These are phyloP conservation scores for Globisporangium splendens DNA, from an alignment of 352 stramenopile species.

Conservation along the genomic window DNA sequence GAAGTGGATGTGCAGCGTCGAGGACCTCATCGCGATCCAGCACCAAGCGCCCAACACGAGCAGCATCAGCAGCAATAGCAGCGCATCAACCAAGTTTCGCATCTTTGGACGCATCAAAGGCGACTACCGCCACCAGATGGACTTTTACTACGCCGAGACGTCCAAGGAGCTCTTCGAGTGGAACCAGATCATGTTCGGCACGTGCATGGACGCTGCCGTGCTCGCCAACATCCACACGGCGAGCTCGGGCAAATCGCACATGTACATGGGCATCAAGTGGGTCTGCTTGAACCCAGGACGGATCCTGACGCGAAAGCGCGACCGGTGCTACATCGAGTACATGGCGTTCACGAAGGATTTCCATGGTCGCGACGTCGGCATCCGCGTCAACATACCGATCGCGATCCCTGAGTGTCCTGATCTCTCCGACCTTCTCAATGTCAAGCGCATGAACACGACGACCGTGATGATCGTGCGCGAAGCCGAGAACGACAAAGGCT, in stretches of 20 bases:
- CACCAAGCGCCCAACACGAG: no score
- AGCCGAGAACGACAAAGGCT: slow-evolving; percentile 28
- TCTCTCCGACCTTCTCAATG: slow-evolving; percentile 46
- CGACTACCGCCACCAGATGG: slow-evolving; percentile 61
- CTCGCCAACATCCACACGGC: slow-evolving; percentile 74
- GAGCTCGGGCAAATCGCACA: slow-evolving; percentile 22
- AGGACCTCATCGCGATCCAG: slow-evolving; percentile 21
- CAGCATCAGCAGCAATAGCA: slow-evolving; percentile 5
- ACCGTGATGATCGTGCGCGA: slow-evolving; percentile 50
- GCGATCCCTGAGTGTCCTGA: slow-evolving; percentile 55
- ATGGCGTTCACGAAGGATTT: slow-evolving; percentile 65
- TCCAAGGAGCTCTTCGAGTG: slow-evolving; percentile 57
- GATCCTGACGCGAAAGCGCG: slow-evolving; percentile 54
- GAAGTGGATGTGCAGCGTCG: slow-evolving; percentile 17
- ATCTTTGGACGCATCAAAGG: slow-evolving; percentile 59
- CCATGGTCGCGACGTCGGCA: slow-evolving; percentile 49
- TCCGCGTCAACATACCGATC: slow-evolving; percentile 67
- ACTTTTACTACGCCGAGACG: slow-evolving; percentile 64
- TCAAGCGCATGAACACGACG: slow-evolving; percentile 46
- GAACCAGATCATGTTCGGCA: slow-evolving; percentile 66
- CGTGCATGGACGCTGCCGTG: slow-evolving; percentile 61
- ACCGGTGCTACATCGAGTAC: slow-evolving; percentile 78
- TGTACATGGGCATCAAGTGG: slow-evolving; percentile 85
- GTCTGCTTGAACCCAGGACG: slow-evolving; percentile 49
- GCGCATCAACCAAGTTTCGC: slow-evolving; percentile 26